Percentiles rank a stretch among this genome's conserved stretches.
These are phyloP conservation scores for Pythium phragmitis DNA, from an alignment of 352 stramenopile species.

Conservation along the genomic window DNA sequence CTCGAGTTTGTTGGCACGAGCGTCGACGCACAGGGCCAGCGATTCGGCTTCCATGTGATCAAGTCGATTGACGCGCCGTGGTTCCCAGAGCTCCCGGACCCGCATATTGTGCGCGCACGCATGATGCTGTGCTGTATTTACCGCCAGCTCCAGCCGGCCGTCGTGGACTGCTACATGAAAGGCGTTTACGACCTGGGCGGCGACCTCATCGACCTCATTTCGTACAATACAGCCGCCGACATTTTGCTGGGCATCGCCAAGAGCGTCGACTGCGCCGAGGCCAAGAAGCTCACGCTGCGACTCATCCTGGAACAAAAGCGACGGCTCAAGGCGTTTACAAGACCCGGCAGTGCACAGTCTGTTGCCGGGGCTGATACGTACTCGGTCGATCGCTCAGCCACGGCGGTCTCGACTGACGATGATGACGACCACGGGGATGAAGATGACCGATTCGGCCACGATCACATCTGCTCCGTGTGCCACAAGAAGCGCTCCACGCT, in stretches of 20 bases:
- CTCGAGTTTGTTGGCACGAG: conserved; percentile 48
- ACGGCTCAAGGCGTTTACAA: conserved; percentile 4
- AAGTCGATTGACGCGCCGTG: conserved; percentile 15
- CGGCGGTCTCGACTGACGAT: neutral
- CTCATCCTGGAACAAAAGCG: conserved; percentile 16
- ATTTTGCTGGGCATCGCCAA: conserved; percentile 4
- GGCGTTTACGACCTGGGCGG: conserved; percentile 22
- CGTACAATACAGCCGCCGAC: neutral
- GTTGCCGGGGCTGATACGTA: neutral
- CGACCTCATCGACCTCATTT: conserved; percentile 12
- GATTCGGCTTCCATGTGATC: conserved; percentile 37
- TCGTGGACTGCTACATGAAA: conserved; percentile 10
- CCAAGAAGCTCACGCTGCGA: conserved; percentile 31
- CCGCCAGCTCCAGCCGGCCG: conserved; percentile 12
- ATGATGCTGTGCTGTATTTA: conserved; percentile 23
- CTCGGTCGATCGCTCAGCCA: conserved; percentile 14
- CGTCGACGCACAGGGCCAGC: conserved; percentile 34
- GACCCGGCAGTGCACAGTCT: neutral
- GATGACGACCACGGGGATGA: neutral
- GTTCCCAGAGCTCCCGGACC: conserved; percentile 2
- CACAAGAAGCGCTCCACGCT: conserved; percentile 25
- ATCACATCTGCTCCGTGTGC: conserved; percentile 24
- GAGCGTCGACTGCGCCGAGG: conserved; percentile 22
- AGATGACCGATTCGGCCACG: neutral
- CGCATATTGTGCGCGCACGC: conserved; percentile 5